Evolutionary conservation across 768 basidiomycete genomes (phyloP).

Genomic region (Pleurotus djamor): DNA sequence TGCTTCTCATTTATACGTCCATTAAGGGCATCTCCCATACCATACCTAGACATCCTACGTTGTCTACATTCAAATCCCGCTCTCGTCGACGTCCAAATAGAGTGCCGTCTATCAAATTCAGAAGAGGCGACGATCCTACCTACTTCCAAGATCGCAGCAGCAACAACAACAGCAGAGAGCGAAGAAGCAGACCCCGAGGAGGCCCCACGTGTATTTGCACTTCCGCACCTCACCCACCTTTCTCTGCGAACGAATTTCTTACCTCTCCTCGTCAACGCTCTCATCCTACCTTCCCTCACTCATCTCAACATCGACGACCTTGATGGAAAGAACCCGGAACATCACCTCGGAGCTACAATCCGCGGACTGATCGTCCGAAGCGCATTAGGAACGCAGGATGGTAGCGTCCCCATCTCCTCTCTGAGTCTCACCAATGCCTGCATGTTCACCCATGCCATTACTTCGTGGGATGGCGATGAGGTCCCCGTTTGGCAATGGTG

Average conservation of each 20-base stretch:
- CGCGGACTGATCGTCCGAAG: conserved; percentile 1
- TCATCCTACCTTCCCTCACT: conserved; percentile 27
- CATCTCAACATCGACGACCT: conserved; percentile 29
- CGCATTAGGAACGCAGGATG: not conserved
- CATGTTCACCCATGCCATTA: conserved; percentile 6
- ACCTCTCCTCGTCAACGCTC: conserved; percentile 22
- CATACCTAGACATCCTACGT: conserved; percentile 13
- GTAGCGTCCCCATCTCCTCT: not conserved
- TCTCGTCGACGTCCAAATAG: conserved; percentile 17
- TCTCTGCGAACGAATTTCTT: conserved; percentile 32
- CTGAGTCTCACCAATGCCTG: conserved; percentile 4
- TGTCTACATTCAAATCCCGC: conserved; percentile 14
- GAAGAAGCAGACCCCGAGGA: not conserved
- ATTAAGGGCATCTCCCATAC: conserved; percentile 19
- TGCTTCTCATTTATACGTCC: conserved; percentile 19
- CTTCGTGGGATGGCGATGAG: conserved; percentile 1
- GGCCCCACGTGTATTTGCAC: conserved; percentile 4
- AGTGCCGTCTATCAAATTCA: conserved; percentile 15
- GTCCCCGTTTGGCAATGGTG: conserved; percentile 7
- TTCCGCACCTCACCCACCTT: conserved; percentile 20
- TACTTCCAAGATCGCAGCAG: conserved; percentile 1
- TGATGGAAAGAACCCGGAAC: conserved; percentile 21
- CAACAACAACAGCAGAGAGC: not conserved
- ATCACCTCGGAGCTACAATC: conserved; percentile 3
- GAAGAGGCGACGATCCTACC: not conserved